Evolutionary conservation across 805 yeast species (phyloP), one percentile per base, ranked within the genome.

Genomic region (Novakomyces olei): DNA sequence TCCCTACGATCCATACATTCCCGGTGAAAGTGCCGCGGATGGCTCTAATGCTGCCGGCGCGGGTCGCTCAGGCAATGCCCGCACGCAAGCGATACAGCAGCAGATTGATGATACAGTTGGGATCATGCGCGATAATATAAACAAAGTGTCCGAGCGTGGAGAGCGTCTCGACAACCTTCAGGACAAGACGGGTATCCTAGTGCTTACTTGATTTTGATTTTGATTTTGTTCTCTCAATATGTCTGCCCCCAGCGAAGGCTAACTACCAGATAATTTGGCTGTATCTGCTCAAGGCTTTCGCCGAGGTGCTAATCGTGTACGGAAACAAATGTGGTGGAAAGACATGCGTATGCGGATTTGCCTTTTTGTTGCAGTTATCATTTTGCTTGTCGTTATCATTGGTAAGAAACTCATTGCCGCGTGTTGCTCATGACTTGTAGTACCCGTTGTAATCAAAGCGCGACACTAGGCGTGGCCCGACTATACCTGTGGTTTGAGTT

Each of bases 271-370:
- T 47, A 80, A 77, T 52, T 65, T 85, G 45, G 92, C 92, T 28
- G 79, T 73, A 30, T 69, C 79, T 30, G 96, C 98, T 6, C 85
- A 79, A 44, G 88, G 92, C 24, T 85, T 88, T 61, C 79, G 91
- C 52, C 69, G 92, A 51, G 92, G 94, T 26, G 96, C 98, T 37
- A 85, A 85, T 58, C 72, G 92, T 46, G 95, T 85, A 30, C 77
- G 98, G 58, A 85, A 83, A 55, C 92, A 83, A 50, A 85, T 85
- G 95, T 85, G 96, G 96, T 78, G 92, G 77, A 85, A 88, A 56
- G 93, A 85, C 53, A 66, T 88, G 69, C 88, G 88, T 61, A 76
- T 88, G 85, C 74, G 92, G 55, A 60, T 83, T 62, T 85, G 96
- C 55, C 57, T 78, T 36, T 73, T 83, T 37, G 69, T 74, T 19